Base-by-base conservation (phyloP, 1,284 basidiomycete species). In the Schizophyllum amplum region DNA sequence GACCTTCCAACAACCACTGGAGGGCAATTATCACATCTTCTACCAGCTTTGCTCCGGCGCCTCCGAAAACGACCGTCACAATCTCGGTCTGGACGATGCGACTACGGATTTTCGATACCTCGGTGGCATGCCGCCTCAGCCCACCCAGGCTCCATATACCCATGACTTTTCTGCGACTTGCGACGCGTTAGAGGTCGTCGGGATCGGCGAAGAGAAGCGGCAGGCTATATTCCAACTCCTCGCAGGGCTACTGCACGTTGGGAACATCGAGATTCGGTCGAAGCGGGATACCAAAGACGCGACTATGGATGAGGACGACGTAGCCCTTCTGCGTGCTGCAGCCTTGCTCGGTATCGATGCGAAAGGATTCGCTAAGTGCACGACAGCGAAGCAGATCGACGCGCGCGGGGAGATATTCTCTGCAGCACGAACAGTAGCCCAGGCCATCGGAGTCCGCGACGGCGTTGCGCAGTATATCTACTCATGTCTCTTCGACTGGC, bases 21-120 rank as follows among this genome's bases (percentile, higher is more conserved):
- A 99, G 73, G 86, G 97, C 58, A 99, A 99, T 72, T 99, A 99
- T 71, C 97, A 99, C 73, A 97, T 99, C 67, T 99, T 99, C 78
- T 99, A 99, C 72, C 97, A 99, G 71, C 79, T 99, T n/a, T 94
- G 96, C 65, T 91, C 95, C 1, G 97, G 97, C 55, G 94, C 94
- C 4, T 94, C 95, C 1, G 77, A 90, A 20, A 94, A 96, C 68
- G 94, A 98, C 67, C 85, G 93, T 47, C 94, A 96, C 71, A 92
- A 96, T 64, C 82, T 99, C 47, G 94, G 92, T 6, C 80, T 99
- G 46, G 90, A 94, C 60, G 77, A 79, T 5, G 92, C 95, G 66
- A 79, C 90, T 56, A 84, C 84, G 42, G 90, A 93, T 68, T 99
- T 98, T 72, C 83, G 87, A 64, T 99, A 94, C 67, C 80, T 99